A percentile compares a stretch with the other conserved stretches of the same genome.
These are phyloP conservation scores for Colletotrichum noveboracense DNA, from an alignment of 2,329 filamentous ascomycete genomes.

Conservation along the genomic window DNA sequence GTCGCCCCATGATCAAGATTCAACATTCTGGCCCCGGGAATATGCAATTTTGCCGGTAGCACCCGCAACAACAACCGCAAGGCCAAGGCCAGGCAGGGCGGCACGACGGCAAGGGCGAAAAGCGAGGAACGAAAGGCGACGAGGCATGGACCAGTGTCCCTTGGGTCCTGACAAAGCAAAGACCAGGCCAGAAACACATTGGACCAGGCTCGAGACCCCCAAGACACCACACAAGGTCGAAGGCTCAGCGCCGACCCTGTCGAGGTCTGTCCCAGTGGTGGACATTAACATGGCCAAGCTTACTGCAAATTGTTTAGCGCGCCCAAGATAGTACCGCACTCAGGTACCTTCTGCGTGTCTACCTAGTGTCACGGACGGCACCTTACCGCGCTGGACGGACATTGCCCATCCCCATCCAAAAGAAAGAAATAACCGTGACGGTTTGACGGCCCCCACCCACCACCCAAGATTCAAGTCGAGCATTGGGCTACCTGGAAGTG, in stretches of 20 bases:
- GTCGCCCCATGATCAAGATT: not conserved
- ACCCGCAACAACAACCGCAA: constrained; percentile 1
- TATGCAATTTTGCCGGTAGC: not conserved
- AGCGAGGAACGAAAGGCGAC: not conserved
- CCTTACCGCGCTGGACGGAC: not conserved
- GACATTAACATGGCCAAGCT: not conserved
- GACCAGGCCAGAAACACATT: constrained; percentile 2
- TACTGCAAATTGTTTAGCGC: not conserved
- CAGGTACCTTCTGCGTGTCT: not conserved
- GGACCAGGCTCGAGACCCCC: not conserved
- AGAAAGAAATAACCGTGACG: not conserved
- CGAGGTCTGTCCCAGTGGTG: not conserved
- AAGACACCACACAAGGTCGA: not conserved
- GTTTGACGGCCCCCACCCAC: not conserved
- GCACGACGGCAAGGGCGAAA: not conserved
- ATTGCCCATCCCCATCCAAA: not conserved
- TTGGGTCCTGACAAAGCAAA: not conserved
- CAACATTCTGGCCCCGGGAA: not conserved
- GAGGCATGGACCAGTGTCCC: not conserved
- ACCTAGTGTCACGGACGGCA: not conserved
- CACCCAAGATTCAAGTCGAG: not conserved
- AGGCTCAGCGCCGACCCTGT: not conserved
- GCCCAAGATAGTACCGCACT: not conserved
- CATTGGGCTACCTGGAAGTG: not conserved
- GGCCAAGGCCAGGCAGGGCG: not conserved